Evolutionary conservation across 768 basidiomycete genomes (phyloP).

Genomic region (Suillus tomentosus): DNA sequence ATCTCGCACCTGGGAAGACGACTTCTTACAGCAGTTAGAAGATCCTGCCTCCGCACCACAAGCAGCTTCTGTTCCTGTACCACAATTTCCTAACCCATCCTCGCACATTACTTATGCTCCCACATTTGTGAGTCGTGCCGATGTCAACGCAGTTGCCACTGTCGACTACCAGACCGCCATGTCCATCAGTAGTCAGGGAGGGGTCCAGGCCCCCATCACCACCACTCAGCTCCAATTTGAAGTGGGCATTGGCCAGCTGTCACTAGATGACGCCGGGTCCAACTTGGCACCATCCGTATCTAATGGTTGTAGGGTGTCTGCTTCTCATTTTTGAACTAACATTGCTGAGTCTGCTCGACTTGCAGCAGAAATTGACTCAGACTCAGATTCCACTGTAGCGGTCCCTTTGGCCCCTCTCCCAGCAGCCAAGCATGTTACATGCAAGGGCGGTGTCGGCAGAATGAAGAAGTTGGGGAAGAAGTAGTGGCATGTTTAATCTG

Average conservation of each 20-base stretch:
- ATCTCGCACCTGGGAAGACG: slow-evolving; percentile 3
- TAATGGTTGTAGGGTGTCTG: not conserved
- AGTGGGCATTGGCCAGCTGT: not conserved
- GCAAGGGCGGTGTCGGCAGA: no score
- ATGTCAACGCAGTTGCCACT: not conserved
- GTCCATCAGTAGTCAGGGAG: not conserved
- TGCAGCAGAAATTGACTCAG: no score
- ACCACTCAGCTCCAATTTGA: not conserved
- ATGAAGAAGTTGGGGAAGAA: no score
- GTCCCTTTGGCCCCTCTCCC: no score
- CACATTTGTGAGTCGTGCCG: not conserved
- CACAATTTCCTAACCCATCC: not conserved
- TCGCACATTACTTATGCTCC: not conserved
- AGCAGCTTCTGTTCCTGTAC: not conserved
- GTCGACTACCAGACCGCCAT: not conserved
- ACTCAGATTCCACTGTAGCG: no score
- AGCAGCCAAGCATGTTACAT: no score
- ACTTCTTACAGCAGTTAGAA: slow-evolving; percentile 3
- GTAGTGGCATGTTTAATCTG: no score
- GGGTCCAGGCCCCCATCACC: not conserved
- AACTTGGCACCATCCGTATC: not conserved
- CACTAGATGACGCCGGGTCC: not conserved
- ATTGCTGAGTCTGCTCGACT: no score
- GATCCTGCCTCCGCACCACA: not conserved
- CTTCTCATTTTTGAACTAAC: no score